Base-by-base conservation (phyloP, 441 rosid genomes). In the Bocquillonia castaneifolia region DNA sequence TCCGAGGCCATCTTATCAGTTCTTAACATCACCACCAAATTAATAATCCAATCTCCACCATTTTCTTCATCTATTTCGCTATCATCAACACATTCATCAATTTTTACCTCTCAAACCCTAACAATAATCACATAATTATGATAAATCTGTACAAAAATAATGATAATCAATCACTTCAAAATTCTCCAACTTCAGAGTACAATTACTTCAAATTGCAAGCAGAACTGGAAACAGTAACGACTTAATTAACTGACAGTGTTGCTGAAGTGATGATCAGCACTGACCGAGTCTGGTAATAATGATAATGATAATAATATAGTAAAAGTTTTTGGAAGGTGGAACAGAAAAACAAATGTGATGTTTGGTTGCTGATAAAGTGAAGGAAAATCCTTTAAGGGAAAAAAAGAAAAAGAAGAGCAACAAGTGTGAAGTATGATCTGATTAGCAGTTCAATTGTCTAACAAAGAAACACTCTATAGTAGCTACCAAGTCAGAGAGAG, bases 1-100 rank as follows among this genome's bases (percentile, higher is more conserved):
- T 86, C 94, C 81, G 89, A 83, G 57, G 96, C 86, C 96, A 93
- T 88, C 80, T 89, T 83, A 72, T 80, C 92, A 67, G 83, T 79
- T 75, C 89, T 71, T 61, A 80, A 85, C 84, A 87, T 83, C 66
- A 71, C 31, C 34, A 56, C 47, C 51, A 44, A 59, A 52, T 34
- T 26, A 51, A 58, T 29, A 63, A 72, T 44, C 65, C 34, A 74
- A 44, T 56, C 70, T 69, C 74, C 79, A 67, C 77, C 78, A 59
- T 77, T 78, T 64, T 77, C 76, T 77, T 76, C 77, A 77, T 76
- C 51, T 47, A 47, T 18, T 5, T 0, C n/a, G 5, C 64, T 76
- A 79, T 69, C 59, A 65, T 28, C 65, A 26, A 7, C 54, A 45
- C 74, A 51, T 64, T 55, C 6, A 22, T 47, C 69, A 64, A 70